These are phyloP conservation scores for Athelia psychrophila DNA, from an alignment of 1,284 basidiomycete genomes.

Conservation along the genomic window DNA sequence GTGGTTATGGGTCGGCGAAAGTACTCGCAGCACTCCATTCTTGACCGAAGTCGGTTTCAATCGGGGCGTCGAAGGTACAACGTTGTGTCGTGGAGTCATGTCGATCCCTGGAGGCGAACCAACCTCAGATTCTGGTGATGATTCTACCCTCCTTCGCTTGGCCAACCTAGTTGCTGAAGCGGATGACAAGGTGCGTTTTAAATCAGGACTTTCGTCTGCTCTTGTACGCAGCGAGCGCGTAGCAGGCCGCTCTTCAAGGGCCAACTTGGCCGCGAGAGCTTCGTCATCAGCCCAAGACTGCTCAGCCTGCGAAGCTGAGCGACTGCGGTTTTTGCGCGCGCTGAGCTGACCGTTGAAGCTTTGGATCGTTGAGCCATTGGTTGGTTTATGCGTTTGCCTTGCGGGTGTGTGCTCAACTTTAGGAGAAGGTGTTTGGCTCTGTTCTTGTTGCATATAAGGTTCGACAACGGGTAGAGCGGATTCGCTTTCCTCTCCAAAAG, in stretches of 20 bases:
- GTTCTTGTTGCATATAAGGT: neutral
- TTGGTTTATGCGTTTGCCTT: neutral
- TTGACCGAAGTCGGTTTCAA: too few species aligned
- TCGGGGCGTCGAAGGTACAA: too few species aligned
- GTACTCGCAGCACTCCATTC: too few species aligned
- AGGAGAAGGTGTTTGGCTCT: too few species aligned
- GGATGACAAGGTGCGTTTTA: neutral
- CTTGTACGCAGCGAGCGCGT: slow-evolving; percentile 26
- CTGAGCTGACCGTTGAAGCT: neutral
- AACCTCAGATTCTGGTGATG: slow-evolving; percentile 31
- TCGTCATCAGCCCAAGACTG: slow-evolving; percentile 29
- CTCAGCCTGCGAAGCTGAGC: neutral
- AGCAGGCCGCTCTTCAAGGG: slow-evolving; percentile 28
- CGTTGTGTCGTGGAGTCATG: too few species aligned
- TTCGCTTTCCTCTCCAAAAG: neutral
- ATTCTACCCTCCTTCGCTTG: slow-evolving; percentile 47
- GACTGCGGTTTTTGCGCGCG: neutral
- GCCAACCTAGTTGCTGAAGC: neutral
- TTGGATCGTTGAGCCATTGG: neutral
- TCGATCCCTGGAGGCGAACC: slow-evolving; percentile 8
- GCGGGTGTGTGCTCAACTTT: too few species aligned
- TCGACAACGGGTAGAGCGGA: neutral
- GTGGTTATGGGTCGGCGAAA: too few species aligned
- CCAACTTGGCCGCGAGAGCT: slow-evolving; percentile 35
- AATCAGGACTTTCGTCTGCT: slow-evolving; percentile 16